phyloP scores from a whole-genome alignment of 164 flowering plant genomes.

The Hamamelis virginiana region DNA sequence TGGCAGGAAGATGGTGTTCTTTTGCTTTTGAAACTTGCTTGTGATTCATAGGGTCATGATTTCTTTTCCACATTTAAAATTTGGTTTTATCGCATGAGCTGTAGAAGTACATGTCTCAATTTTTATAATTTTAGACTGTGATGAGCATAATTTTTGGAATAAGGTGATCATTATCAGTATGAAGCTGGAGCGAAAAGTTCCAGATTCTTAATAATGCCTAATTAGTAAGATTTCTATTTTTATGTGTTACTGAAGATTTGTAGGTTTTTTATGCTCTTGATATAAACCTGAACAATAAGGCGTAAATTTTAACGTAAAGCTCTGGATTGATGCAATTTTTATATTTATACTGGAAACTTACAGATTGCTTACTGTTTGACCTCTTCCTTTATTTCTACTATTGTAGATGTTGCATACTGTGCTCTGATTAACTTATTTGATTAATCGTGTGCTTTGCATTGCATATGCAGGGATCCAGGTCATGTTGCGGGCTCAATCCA shows the following conservation, averaged over 20 bases:
- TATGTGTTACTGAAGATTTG: too few relatives aligned
- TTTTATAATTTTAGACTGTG: not conserved
- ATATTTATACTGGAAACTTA: too few relatives aligned
- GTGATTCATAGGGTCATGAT: not conserved
- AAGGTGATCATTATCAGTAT: too few relatives aligned
- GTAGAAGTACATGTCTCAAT: not conserved
- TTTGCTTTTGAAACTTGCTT: not conserved
- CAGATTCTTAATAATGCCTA: too few relatives aligned
- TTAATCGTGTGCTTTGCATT: conserved; percentile 6
- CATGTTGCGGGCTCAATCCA: conserved; percentile 65
- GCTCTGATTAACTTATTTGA: not conserved
- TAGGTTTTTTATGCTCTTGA: too few relatives aligned
- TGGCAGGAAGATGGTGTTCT: not conserved
- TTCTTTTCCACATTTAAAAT: too few relatives aligned
- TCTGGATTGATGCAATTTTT: too few relatives aligned
- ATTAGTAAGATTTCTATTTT: too few relatives aligned
- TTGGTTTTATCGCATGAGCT: not conserved
- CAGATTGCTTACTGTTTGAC: not conserved
- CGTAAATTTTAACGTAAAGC: too few relatives aligned
- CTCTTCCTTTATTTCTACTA: not conserved
- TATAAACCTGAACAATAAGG: too few relatives aligned
- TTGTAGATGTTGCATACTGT: not conserved
- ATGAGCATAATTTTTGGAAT: too few relatives aligned
- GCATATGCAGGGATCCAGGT: conserved; percentile 42
- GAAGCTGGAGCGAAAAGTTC: too few relatives aligned